Evolutionary conservation across 139 green algal species (phyloP).

Genomic region (Gonium pectorale): DNA sequence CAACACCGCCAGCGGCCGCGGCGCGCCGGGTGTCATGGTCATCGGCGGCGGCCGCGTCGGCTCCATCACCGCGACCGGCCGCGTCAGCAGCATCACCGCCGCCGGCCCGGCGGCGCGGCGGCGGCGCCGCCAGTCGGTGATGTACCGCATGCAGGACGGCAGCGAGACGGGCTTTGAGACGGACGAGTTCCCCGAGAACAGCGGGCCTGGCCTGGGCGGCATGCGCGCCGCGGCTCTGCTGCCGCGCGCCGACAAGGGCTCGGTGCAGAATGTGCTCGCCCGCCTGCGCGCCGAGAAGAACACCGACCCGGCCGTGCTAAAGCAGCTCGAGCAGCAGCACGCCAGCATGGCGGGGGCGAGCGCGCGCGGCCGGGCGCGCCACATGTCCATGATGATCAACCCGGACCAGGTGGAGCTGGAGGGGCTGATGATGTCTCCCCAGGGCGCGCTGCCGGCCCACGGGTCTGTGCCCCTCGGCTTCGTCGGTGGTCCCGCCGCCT

Average conservation of each 20-base stretch:
- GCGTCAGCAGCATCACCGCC: constrained; percentile 17
- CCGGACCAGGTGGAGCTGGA: too few relatives aligned
- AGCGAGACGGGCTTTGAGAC: neutral
- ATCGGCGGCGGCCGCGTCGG: constrained; percentile 28
- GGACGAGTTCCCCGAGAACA: too few relatives aligned
- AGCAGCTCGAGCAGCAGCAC: neutral
- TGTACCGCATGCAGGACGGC: too few relatives aligned
- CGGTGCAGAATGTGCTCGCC: constrained; percentile 1
- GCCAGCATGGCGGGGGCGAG: too few relatives aligned
- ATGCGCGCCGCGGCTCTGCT: neutral
- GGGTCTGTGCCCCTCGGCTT: too few relatives aligned
- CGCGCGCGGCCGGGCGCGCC: too few relatives aligned
- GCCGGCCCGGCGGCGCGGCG: neutral
- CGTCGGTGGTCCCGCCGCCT: too few relatives aligned
- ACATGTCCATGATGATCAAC: too few relatives aligned
- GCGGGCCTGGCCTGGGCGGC: neutral
- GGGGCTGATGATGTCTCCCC: too few relatives aligned
- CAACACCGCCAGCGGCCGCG: neutral
- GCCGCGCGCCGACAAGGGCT: constrained; percentile 4
- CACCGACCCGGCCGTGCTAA: neutral
- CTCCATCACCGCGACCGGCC: constrained; percentile 9
- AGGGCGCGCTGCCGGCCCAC: too few relatives aligned
- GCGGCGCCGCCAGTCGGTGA: neutral
- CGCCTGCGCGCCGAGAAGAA: constrained; percentile 15
- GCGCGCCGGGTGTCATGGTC: neutral